Conservation (phyloP, 2,329 filamentous ascomycete genomes). For the Alternaria incomplexa region DNA sequence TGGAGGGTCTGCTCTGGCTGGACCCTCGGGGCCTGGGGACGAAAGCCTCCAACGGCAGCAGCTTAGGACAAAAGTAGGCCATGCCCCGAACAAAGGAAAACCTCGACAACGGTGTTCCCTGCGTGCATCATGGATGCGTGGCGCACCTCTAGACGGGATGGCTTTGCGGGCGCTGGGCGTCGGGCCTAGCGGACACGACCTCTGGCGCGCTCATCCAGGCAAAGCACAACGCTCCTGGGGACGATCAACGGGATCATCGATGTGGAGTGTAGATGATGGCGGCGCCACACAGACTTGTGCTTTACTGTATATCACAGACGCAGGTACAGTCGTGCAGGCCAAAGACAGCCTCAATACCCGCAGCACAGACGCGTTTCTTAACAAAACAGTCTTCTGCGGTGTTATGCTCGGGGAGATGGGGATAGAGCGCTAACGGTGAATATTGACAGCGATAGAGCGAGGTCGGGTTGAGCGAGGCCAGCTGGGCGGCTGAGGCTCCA, state of each 20-base stretch:
- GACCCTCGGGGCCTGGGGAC: conserved; percentile 4
- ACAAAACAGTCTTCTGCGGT: conserved; percentile 14
- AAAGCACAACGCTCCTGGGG: conserved; percentile 32
- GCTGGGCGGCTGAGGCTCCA: conserved; percentile 11
- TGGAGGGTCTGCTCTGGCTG: conserved; percentile 13
- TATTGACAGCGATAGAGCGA: conserved; percentile 10
- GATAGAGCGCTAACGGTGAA: conserved; percentile 10
- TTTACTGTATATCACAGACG: conserved; percentile 29
- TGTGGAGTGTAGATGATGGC: conserved; percentile 34
- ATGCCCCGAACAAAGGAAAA: conserved; percentile 12
- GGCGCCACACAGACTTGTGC: conserved; percentile 34
- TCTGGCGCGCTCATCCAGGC: conserved; percentile 33
- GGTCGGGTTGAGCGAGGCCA: conserved; percentile 11
- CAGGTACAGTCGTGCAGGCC: conserved; percentile 36
- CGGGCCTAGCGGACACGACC: conserved; percentile 38
- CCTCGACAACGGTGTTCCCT: conserved; percentile 30
- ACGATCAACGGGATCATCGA: conserved; percentile 39
- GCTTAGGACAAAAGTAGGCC: conserved; percentile 18
- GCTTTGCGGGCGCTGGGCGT: conserved; percentile 44
- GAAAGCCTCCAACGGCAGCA: conserved; percentile 14
- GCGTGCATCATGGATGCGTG: conserved; percentile 31
- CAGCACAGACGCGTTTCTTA: conserved; percentile 6
- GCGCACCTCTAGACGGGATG: conserved; percentile 42
- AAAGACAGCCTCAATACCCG: conserved; percentile 3
- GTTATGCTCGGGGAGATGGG: conserved; percentile 13